Percentiles rank a stretch among this genome's conserved stretches.
These are phyloP conservation scores for Danielia oregonensis DNA, from an alignment of 805 yeast genomes.

Conservation along the genomic window DNA sequence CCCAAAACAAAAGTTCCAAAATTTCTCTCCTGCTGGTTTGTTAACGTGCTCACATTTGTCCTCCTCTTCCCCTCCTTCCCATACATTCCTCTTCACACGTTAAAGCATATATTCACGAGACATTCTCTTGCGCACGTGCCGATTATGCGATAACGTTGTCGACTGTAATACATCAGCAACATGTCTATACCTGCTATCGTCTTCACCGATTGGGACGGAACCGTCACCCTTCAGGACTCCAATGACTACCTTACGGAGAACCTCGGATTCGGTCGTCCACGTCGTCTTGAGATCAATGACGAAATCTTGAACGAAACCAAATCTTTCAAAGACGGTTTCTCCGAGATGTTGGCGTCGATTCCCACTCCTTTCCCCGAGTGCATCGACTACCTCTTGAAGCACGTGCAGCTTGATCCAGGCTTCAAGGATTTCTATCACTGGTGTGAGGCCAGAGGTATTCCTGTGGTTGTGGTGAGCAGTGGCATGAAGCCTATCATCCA, in stretches of 20 bases:
- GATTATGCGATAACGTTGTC: too few relatives aligned
- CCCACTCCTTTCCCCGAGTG: slow-evolving; percentile 77
- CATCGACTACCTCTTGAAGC: slow-evolving; percentile 58
- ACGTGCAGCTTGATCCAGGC: slow-evolving; percentile 85
- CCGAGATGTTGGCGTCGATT: slow-evolving; percentile 78
- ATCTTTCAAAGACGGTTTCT: slow-evolving; percentile 79
- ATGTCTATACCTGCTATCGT: slow-evolving; percentile 60
- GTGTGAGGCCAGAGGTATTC: slow-evolving; percentile 68
- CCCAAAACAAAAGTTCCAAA: too few relatives aligned
- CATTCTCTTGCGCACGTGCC: too few relatives aligned
- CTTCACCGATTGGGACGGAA: slow-evolving; percentile 98
- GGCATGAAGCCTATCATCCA: slow-evolving; percentile 93
- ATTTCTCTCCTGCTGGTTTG: too few relatives aligned
- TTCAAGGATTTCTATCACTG: slow-evolving; percentile 78
- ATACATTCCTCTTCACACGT: too few relatives aligned
- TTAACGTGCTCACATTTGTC: too few relatives aligned
- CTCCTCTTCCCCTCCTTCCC: too few relatives aligned
- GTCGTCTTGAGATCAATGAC: slow-evolving; percentile 65
- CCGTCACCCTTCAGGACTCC: slow-evolving; percentile 92
- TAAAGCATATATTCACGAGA: too few relatives aligned
- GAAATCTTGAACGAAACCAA: slow-evolving; percentile 65
- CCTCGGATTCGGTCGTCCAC: slow-evolving; percentile 76
- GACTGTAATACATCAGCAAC: too few relatives aligned
- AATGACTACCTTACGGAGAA: slow-evolving; percentile 89
- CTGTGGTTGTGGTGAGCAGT: slow-evolving; percentile 81